These are phyloP conservation scores for Dryas drummondii DNA, from an alignment of 306 rosid species.

Conservation along the genomic window DNA sequence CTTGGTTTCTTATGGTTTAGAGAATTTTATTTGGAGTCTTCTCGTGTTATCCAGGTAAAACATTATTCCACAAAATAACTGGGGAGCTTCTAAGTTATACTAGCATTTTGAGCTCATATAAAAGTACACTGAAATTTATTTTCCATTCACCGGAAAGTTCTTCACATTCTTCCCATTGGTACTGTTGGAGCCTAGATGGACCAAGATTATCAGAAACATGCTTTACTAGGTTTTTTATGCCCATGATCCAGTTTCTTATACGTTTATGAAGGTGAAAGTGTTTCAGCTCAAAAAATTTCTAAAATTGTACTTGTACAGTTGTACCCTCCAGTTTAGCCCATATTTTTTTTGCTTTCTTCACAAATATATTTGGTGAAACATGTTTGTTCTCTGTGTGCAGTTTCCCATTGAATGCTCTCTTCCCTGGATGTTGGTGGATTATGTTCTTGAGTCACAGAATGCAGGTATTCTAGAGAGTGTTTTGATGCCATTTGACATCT, in stretches of 20 bases:
- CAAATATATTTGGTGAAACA: constrained; percentile 16
- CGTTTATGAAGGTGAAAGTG: neutral
- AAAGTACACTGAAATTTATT: neutral
- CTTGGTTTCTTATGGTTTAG: constrained; percentile 99
- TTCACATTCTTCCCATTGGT: neutral
- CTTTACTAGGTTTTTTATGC: neutral
- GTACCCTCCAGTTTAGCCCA: neutral
- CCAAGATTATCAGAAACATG: neutral
- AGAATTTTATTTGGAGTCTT: constrained; percentile 94
- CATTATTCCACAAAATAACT: neutral
- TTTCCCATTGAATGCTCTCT: constrained; percentile 97
- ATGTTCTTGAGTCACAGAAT: constrained; percentile 85
- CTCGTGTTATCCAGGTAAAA: constrained; percentile 97
- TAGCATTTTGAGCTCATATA: neutral
- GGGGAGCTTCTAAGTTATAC: neutral
- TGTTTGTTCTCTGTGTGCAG: constrained; percentile 43
- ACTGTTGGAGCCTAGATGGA: neutral
- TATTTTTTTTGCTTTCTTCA: neutral
- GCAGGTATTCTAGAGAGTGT: constrained; percentile 88
- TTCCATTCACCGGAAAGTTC: neutral
- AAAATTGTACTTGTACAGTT: neutral
- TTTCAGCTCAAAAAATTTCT: neutral
- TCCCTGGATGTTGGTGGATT: constrained; percentile 98
- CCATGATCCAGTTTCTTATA: neutral
- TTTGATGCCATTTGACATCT: constrained; percentile 89